Evolutionary conservation across 371 early-diverging fungal genomes (phyloP).

Genomic region (Paramicrosporidium saccamoebae): DNA sequence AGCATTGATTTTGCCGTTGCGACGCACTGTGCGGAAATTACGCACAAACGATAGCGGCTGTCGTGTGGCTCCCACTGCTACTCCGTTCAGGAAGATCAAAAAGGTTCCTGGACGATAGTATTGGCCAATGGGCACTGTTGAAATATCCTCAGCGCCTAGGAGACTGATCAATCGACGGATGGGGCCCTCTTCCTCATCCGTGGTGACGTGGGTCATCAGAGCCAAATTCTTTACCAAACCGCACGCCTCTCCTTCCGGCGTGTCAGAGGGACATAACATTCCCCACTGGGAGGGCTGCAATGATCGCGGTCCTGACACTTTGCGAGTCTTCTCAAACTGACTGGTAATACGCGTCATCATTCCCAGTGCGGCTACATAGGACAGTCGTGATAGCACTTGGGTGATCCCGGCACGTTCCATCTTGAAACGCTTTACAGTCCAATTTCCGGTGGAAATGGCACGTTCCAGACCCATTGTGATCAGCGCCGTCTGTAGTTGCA

Average conservation of each 20-base stretch:
- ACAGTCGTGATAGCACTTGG: conserved; percentile 81
- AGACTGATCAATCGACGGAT: conserved; percentile 33
- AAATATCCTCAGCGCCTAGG: conserved; percentile 64
- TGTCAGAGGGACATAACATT: conserved; percentile 95
- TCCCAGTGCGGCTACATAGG: conserved; percentile 89
- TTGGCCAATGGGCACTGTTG: conserved; percentile 40
- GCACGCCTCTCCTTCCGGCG: conserved; percentile 99
- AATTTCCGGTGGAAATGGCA: conserved; percentile 96
- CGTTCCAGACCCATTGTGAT: conserved; percentile 85
- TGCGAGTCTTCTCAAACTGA: conserved; percentile 99
- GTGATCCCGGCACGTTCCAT: conserved; percentile 99
- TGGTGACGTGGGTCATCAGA: conserved; percentile 94
- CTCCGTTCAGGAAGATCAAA: conserved; percentile 73
- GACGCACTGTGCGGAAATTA: conserved; percentile 47
- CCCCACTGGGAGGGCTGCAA: conserved; percentile 97
- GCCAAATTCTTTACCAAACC: conserved; percentile 98
- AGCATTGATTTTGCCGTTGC: conserved; percentile 51
- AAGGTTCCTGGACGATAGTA: conserved; percentile 31
- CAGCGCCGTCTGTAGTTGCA: conserved; percentile 44
- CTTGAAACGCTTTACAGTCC: conserved; percentile 98
- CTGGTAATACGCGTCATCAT: conserved; percentile 97
- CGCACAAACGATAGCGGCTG: conserved; percentile 72
- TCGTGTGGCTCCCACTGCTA: conserved; percentile 22
- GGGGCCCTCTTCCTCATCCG: conserved; percentile 54
- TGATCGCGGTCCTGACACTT: conserved; percentile 93